Base-by-base conservation (phyloP, 805 yeast genomes). In the Myxozyma mucilagina region DNA sequence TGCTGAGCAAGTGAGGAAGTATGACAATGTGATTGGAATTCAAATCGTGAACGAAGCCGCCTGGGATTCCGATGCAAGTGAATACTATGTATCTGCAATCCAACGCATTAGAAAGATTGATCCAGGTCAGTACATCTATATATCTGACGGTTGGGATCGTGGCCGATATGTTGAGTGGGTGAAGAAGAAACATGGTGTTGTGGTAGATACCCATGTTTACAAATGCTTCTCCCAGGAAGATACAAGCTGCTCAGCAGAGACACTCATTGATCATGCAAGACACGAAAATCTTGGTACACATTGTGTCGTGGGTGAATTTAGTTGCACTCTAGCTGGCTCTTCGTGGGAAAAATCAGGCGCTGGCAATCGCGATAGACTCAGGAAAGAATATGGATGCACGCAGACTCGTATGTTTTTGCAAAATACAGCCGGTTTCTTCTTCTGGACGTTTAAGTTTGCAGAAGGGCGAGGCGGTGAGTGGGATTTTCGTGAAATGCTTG, bases 71-170 rank as follows among this genome's bases (percentile, higher is more conserved):
- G 76, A 79, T 10, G 83, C 82, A 9, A 73, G 72, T 39, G 75
- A 75, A 3, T 93, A 86, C 73, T 92, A 92, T 71, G 69, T 79
- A 9, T 80, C 82, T 18, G 96, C 96, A 0, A 76, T 84, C 41
- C 76, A 78, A 38, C 79, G 80, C 44, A 86, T 93, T 47, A 78
- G 93, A 35, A 71, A 73, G 20, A 76, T 78, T 14, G 87, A 89
- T 70, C 51, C 72, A 1, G 73, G 73, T 1, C 74, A 90, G 38
- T 97, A 97, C 0, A 78, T 93, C 5, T 76, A 88, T 16, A 87
- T 93, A 39, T 89, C 97, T 1, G 98, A 93, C 72, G 96, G 96
- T 2, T 94, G 98, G 98, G 87, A 90, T 86, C 82, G 94, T 4
- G 82, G 82, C 65, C 89, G 84, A 70, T 89, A 91, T 89, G 85